phyloP scores from a whole-genome alignment of 768 basidiomycete species.

The Cystobasidium onofrii region DNA sequence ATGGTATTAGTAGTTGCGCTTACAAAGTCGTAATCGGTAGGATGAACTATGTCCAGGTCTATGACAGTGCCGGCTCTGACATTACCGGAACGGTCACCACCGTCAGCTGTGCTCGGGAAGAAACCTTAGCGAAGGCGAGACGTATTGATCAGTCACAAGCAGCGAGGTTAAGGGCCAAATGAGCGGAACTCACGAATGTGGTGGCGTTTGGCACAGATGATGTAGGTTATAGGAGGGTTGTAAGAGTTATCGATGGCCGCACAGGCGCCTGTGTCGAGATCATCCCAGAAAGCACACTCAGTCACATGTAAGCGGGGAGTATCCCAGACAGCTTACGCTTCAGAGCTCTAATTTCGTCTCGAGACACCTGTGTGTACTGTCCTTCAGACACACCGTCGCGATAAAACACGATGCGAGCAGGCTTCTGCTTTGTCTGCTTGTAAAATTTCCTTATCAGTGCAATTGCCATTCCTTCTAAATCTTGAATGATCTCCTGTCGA shows the following conservation, averaged over 20 bases:
- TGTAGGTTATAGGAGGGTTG: slow-evolving; percentile 17
- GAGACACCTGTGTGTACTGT: slow-evolving; percentile 31
- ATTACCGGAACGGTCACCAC: slow-evolving; percentile 31
- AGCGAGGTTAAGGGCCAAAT: too few relatives aligned
- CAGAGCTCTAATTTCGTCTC: slow-evolving; percentile 4
- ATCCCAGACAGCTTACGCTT: slow-evolving; percentile 20
- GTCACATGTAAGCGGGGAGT: neutral
- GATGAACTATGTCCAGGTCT: slow-evolving; percentile 28
- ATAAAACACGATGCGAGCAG: slow-evolving; percentile 25
- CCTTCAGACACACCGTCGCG: slow-evolving; percentile 35
- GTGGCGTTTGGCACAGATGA: slow-evolving; percentile 35
- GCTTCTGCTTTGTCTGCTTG: slow-evolving; percentile 22
- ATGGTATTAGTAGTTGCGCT: neutral
- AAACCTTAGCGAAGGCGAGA: neutral
- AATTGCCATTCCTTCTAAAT: slow-evolving; percentile 30
- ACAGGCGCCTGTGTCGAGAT: slow-evolving; percentile 10
- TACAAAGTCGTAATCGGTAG: slow-evolving; percentile 27
- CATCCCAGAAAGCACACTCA: neutral
- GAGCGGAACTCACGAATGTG: slow-evolving; percentile 25
- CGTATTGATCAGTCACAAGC: neutral
- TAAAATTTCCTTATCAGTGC: slow-evolving; percentile 9
- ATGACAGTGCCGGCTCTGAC: slow-evolving; percentile 33
- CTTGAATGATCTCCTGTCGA: slow-evolving; percentile 27
- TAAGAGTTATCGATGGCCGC: slow-evolving; percentile 1
- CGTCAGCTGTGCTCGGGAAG: slow-evolving; percentile 20